Evolutionary conservation across 768 basidiomycete genomes (phyloP), one percentile per base, ranked within the genome.

Genomic region (Filobasidium wieringae): DNA sequence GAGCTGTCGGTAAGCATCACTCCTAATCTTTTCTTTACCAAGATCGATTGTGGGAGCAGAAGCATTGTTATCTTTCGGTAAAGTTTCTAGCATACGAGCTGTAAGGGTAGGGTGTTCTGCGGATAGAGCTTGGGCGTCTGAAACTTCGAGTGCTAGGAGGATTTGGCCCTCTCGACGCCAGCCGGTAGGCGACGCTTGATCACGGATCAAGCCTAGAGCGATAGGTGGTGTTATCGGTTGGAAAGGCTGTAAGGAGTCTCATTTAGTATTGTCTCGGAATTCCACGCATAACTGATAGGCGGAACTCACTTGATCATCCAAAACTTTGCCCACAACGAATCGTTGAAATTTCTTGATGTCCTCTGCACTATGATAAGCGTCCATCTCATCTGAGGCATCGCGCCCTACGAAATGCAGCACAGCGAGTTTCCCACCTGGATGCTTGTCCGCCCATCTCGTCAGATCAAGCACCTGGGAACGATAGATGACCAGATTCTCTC

Each of bases 331-430:
- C 24, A 91, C 77, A 53, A 81, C 79, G 68, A 84, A 93, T 12
- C 77, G 78, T 19, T 77, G 72, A 62, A 91, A 78, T 57, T 80
- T 76, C 9, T 75, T 73, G 50, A 76, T 50, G 79, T 67, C 82
- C 45, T 79, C 73, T 34, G 81, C 79, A 7, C 78, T 77, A 70
- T 99, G 95, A 75, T 87, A 96, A 22, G 90, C 93, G 61, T 88
- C 81, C 32, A 97, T 87, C 73, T 99, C 95, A 76, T 93, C 87
- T 0, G 88, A 81, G 0, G 93, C 92, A 70, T 99, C 92, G 55
- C 93, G 80, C 2, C 93, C 95, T 39, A 96, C 83, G 66, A 91
- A 96, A 75, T 99, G 95, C 26, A 93, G 82, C 57, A 99, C 81
- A 14, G 90, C 80, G 50, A 96, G 84, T 4, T 81, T 73, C 36